Percentiles rank a stretch among this genome's conserved stretches.
Evolutionary conservation across 2,329 filamentous ascomycete genomes (phyloP).

Genomic region (Alternaria burnsii): DNA sequence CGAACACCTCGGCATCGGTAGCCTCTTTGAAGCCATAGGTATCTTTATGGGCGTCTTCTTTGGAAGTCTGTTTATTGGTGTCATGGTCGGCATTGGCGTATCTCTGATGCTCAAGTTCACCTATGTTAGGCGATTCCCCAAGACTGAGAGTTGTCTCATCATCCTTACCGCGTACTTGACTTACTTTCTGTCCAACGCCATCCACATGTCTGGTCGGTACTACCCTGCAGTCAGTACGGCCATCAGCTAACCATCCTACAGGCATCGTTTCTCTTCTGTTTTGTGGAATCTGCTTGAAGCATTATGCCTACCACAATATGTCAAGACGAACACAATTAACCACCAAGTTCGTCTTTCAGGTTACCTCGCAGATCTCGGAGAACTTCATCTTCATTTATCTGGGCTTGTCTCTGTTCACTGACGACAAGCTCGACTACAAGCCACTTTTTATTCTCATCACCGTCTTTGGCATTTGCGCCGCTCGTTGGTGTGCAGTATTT

Average conservation of each 20-base stretch:
- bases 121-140: slow-evolving; percentile 87
- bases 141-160: slow-evolving; percentile 95
- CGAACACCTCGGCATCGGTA: slow-evolving; percentile 74
- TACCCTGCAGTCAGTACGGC: neutral
- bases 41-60: slow-evolving; percentile 98
- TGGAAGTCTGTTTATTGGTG: slow-evolving; percentile 87
- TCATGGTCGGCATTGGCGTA: slow-evolving; percentile 84
- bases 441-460: slow-evolving; percentile 95
- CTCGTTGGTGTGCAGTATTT: slow-evolving; percentile 93
- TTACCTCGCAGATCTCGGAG: slow-evolving; percentile 92
- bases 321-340: slow-evolving; percentile 95
- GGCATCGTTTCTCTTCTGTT: slow-evolving; percentile 96
- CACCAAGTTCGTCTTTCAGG: slow-evolving; percentile 96
- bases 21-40: slow-evolving; percentile 88
- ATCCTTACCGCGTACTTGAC: slow-evolving; percentile 94
- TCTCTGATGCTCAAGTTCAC: slow-evolving; percentile 94
- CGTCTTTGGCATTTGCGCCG: slow-evolving; percentile 87
- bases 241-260: slow-evolving; percentile 49
- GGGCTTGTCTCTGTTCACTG: slow-evolving; percentile 92
- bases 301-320: slow-evolving; percentile 99
- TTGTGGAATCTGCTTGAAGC: slow-evolving; percentile 97
- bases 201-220: slow-evolving; percentile 88
- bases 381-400: slow-evolving; percentile 99
- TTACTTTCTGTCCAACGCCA: slow-evolving; percentile 97
- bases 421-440: slow-evolving; percentile 86